phyloP scores from a whole-genome alignment of 352 stramenopile genomes.

The Pythium aphanidermatum region DNA sequence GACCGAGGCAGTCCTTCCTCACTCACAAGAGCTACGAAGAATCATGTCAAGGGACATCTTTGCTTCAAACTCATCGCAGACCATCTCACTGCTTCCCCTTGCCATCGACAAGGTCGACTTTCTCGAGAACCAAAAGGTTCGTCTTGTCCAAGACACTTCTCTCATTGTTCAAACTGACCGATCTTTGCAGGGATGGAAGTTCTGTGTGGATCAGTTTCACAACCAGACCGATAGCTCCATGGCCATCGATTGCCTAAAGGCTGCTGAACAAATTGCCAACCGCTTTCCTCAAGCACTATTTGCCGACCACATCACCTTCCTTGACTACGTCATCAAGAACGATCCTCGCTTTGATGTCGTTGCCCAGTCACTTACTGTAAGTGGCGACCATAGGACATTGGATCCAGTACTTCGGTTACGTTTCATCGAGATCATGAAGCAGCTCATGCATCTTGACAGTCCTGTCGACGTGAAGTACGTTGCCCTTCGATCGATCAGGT shows the following conservation, averaged over 20 bases:
- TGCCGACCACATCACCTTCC: background rate
- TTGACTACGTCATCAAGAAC: slow-evolving; percentile 2
- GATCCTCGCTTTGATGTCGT: slow-evolving; percentile 2
- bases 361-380: background rate
- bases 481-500: too few relatives aligned
- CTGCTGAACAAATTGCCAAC: slow-evolving; percentile 1
- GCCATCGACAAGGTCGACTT: too few relatives aligned
- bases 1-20: too few relatives aligned
- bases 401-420: background rate
- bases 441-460: too few relatives aligned
- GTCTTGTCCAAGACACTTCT: slow-evolving; percentile 11
- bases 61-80: too few relatives aligned
- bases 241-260: slow-evolving; percentile 2
- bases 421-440: slow-evolving; percentile 1
- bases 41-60: too few relatives aligned
- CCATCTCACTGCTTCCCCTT: too few relatives aligned
- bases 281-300: background rate
- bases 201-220: slow-evolving; percentile 38
- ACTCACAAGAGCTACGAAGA: too few relatives aligned
- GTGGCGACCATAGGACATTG: background rate
- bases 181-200: slow-evolving; percentile 30
- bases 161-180: slow-evolving; percentile 17
- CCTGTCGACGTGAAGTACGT: too few relatives aligned
- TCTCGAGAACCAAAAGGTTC: too few relatives aligned
- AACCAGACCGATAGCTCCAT: slow-evolving; percentile 4